Evolutionary conservation across 1,284 basidiomycete genomes (phyloP), one percentile per base, ranked within the genome.

Genomic region (Chondrostereum purpureum): DNA sequence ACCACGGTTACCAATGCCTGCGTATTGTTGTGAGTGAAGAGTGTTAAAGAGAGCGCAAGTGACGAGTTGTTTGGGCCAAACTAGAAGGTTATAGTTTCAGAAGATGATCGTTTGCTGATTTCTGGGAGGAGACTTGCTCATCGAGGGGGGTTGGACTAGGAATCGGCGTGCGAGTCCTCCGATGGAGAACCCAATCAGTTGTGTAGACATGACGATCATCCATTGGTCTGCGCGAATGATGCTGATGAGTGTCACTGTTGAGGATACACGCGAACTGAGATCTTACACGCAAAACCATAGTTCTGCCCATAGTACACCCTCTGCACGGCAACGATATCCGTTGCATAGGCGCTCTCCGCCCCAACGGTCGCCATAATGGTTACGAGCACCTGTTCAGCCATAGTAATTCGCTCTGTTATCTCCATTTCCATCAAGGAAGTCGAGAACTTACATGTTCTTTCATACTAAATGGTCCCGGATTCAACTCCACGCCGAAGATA

Each of bases 31-130:
- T 1, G 69, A 64, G 50, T 81, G 78, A 4, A 80, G 59, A 1
- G 78, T 80, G 59, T 80, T 80, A 64, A 92, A 80, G 14, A 88
- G 76, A 2, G 89, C 86, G 35, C 84, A 81, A 33, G 68, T 72
- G 19, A 88, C 83, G 13, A 92, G 69, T 43, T 80, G 81, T 17
- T 72, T 68, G 0, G 89, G 89, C 89, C 89, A 92, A 50, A 92
- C 39, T 41, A 21, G 2, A 41, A 13, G 18, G 5, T n/a, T 8
- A 10, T 8, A 21, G 22, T 24, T 13, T n/a, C 13, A 14, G 16
- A 22, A 2, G 24, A 1, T 22, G 18, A 18, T 19, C 5, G 39
- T 14, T 8, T 8, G 8, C 8, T 8, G 8, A 31, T 8, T 8
- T 8, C 8, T 31, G 5, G 39, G 16, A 21, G 3, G 11, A 3